Evolutionary conservation across 176 grass and related monocot genomes (phyloP).

Genomic region (Aegilops umbellulata): DNA sequence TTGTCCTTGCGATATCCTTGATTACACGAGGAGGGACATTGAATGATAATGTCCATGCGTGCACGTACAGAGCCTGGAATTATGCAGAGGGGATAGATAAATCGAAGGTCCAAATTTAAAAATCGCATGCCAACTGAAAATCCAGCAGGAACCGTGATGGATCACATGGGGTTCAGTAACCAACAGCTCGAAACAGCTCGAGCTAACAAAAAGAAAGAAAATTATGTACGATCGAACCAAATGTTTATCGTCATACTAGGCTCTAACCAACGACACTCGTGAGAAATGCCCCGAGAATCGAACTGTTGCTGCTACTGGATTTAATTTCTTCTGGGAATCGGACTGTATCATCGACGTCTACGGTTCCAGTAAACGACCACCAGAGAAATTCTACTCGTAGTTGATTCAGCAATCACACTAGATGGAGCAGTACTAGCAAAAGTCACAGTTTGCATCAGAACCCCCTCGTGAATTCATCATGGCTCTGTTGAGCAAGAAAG

Average conservation of each 20-base stretch:
- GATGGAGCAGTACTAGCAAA: neutral
- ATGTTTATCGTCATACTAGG: neutral
- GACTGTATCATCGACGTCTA: no score
- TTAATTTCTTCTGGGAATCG: neutral
- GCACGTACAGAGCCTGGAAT: conserved; percentile 30
- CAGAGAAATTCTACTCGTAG: neutral
- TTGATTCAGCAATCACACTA: neutral
- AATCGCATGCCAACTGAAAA: conserved; percentile 21
- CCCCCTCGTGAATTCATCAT: neutral
- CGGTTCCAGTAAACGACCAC: no score
- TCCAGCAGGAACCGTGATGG: neutral
- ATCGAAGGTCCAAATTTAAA: neutral
- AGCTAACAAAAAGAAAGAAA: neutral
- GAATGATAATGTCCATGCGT: conserved; percentile 17
- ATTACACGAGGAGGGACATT: neutral
- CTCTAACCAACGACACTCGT: neutral
- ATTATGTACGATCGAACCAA: neutral
- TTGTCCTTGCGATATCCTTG: neutral
- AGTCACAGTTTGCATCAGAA: neutral
- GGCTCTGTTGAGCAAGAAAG: neutral
- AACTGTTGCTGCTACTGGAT: neutral
- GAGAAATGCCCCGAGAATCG: neutral
- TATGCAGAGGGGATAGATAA: neutral
- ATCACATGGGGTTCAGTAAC: conserved; percentile 29
- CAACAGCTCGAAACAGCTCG: conserved; percentile 40